Conservation (phyloP, 75 land plant species). For the Azolla pinnata region DNA sequence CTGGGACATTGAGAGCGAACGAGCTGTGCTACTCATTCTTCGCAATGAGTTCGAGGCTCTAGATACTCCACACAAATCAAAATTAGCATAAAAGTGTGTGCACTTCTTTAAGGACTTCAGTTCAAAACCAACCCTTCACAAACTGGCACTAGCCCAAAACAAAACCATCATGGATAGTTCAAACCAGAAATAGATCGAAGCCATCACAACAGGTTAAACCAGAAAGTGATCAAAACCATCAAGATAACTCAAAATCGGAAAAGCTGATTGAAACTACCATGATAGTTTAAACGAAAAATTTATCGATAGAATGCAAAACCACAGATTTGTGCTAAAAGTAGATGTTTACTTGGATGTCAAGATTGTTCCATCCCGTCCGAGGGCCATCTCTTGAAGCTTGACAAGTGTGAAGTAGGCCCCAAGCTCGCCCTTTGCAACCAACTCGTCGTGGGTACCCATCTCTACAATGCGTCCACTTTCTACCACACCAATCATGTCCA, state of each 20-base stretch:
- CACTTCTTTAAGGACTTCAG: too few species aligned
- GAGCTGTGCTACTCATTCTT: neutral
- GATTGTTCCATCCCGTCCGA: constrained; percentile 40
- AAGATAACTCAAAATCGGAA: too few species aligned
- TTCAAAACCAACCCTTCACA: too few species aligned
- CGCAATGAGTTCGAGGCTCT: neutral
- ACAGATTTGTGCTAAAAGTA: constrained; percentile 9
- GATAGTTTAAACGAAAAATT: too few species aligned
- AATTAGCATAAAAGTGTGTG: too few species aligned
- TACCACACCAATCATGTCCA: constrained; percentile 74
- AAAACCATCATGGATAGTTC: too few species aligned
- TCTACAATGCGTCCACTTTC: constrained; percentile 88
- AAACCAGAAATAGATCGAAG: too few species aligned
- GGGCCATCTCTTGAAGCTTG: constrained; percentile 77
- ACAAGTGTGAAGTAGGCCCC: constrained; percentile 83
- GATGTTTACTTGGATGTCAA: constrained; percentile 50
- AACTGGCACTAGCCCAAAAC: too few species aligned
- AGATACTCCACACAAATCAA: neutral
- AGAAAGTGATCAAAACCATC: too few species aligned
- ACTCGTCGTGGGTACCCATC: constrained; percentile 79
- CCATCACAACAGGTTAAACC: too few species aligned
- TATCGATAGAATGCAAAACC: too few species aligned
- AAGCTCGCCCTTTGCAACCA: constrained; percentile 47
- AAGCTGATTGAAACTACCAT: too few species aligned
- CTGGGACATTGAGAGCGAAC: neutral